Evolutionary conservation across 768 basidiomycete genomes (phyloP).

Genomic region (Bullera alba): DNA sequence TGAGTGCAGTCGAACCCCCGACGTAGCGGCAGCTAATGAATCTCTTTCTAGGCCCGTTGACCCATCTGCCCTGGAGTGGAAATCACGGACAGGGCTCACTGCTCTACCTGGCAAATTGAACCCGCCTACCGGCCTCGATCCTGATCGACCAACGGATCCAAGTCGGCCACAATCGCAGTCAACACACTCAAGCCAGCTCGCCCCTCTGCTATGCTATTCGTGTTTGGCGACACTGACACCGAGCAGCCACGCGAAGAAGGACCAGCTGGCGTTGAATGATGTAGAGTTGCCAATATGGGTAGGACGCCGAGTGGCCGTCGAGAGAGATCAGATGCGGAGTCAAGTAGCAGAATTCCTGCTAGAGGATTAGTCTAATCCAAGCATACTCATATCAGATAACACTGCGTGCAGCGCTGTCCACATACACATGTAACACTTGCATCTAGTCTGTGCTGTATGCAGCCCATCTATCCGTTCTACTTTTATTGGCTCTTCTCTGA

Average conservation of each 20-base stretch:
- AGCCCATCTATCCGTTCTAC: no score
- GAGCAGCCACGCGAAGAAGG: constrained; percentile 1
- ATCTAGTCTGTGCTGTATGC: no score
- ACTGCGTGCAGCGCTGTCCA: no score
- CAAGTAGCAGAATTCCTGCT: constrained; percentile 32
- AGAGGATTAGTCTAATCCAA: background rate
- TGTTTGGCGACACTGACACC: constrained; percentile 40
- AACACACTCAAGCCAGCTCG: constrained; percentile 8
- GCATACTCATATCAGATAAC: no score
- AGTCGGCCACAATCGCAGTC: background rate
- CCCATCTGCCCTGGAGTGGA: constrained; percentile 39
- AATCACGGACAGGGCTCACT: constrained; percentile 39
- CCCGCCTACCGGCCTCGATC: background rate
- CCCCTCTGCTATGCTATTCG: constrained; percentile 35
- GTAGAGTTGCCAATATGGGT: constrained; percentile 32
- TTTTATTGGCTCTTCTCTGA: no score
- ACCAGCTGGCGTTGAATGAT: background rate
- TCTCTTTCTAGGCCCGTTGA: constrained; percentile 37
- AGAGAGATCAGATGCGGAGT: constrained; percentile 28
- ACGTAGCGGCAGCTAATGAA: no score
- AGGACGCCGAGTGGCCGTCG: constrained; percentile 10
- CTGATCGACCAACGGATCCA: no score
- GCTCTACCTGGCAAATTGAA: constrained; percentile 21
- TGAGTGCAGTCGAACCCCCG: constrained; percentile 21
- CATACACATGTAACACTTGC: no score